These are phyloP conservation scores for Potentilla sterilis DNA, from an alignment of 306 rosid species.

Conservation along the genomic window DNA sequence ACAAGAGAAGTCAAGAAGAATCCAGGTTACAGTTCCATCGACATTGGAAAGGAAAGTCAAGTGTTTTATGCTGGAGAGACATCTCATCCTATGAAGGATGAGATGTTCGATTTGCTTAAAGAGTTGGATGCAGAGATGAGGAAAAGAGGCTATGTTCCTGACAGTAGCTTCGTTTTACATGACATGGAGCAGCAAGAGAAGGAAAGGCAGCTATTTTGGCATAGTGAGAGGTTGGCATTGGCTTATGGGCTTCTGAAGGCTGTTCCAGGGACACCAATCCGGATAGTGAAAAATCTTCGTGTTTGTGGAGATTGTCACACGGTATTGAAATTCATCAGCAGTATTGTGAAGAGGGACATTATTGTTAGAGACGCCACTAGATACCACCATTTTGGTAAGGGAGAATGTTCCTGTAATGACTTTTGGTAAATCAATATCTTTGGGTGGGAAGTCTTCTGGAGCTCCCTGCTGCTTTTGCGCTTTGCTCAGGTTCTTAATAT, in stretches of 20 bases:
- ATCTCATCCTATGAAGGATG: conserved; percentile 67
- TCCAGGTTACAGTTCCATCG: conserved; percentile 81
- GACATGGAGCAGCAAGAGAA: conserved; percentile 84
- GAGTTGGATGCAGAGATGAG: conserved; percentile 68
- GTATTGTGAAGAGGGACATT: conserved; percentile 61
- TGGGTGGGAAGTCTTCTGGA: neutral
- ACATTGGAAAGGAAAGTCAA: conserved; percentile 65
- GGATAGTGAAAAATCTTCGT: conserved; percentile 81
- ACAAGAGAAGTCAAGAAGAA: conserved; percentile 64
- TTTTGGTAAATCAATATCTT: conserved; percentile 58
- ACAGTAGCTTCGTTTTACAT: conserved; percentile 71
- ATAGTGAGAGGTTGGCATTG: conserved; percentile 81
- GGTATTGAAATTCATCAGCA: conserved; percentile 70
- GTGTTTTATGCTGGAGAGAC: conserved; percentile 89
- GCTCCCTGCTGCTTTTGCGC: neutral
- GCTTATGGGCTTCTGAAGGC: conserved; percentile 78
- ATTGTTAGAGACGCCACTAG: conserved; percentile 76
- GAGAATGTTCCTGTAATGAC: conserved; percentile 78
- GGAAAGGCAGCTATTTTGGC: conserved; percentile 83
- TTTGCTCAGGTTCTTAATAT: neutral
- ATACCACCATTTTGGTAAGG: conserved; percentile 74
- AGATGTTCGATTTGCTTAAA: conserved; percentile 50
- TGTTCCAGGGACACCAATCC: conserved; percentile 58
- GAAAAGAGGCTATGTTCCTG: conserved; percentile 82
- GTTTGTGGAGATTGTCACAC: conserved; percentile 88